Percentiles rank a stretch among this genome's conserved stretches.
These are phyloP conservation scores for Cadophora sp. DNA, from an alignment of 2,329 filamentous ascomycete genomes.

Conservation along the genomic window DNA sequence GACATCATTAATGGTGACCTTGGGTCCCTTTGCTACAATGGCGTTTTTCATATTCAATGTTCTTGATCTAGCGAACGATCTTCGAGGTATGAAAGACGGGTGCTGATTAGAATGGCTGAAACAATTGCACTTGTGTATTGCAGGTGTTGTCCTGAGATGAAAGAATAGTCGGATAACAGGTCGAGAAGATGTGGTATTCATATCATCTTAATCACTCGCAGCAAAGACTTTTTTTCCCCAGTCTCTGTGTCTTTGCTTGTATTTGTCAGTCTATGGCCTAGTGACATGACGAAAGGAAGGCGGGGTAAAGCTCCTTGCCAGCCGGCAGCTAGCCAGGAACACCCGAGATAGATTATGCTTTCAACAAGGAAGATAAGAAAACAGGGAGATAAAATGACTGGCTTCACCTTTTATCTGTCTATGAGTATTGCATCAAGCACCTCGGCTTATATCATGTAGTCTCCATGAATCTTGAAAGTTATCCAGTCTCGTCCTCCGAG, in stretches of 20 bases:
- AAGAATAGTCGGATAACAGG: background rate
- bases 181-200: background rate
- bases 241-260: background rate
- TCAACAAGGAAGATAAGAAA: background rate
- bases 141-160: background rate
- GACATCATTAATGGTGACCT: conserved; percentile 40
- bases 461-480: background rate
- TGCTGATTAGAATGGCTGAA: background rate
- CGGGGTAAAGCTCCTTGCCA: conserved; percentile 1
- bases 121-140: background rate
- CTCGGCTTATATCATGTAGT: background rate
- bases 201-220: background rate
- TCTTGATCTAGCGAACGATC: conserved; percentile 1
- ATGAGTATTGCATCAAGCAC: background rate
- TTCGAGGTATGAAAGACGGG: background rate
- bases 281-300: conserved; percentile 5
- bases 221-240: background rate
- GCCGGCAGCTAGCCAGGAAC: conserved; percentile 1
- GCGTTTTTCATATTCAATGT: conserved; percentile 42
- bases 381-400: background rate
- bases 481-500: background rate
- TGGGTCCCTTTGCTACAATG: conserved; percentile 39
- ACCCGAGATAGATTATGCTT: background rate
- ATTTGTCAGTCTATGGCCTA: conserved; percentile 16
- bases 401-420: background rate